Evolutionary conservation across 306 rosid genomes (phyloP), one percentile per base, ranked within the genome.

Genomic region (Dalbergia cultrata): DNA sequence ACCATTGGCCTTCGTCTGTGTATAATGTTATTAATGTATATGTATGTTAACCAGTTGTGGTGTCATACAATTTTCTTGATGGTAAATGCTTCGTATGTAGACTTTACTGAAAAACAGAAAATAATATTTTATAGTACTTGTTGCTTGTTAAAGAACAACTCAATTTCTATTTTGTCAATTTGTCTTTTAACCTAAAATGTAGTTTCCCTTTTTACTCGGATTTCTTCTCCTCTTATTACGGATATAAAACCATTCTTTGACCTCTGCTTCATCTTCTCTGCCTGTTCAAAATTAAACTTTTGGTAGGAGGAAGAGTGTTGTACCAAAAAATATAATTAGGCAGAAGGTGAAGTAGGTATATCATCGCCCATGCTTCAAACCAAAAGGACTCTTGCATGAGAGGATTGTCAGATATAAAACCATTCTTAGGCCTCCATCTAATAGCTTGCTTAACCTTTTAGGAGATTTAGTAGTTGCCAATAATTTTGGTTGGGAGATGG

Each of bases 31-130:
- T n/a, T n/a, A n/a, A n/a, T 9, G 11, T 43, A 9, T 43, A 43
- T 57, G 35, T 59, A 19, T 73, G 64, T 64, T 63, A 59, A 53
- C 59, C 39, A 70, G 61, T 49, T 65, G 75, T 8, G 41, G 70
- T 54, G 43, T 63, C 58, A 67, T 44, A 21, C 59, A n/a, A 17
- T 60, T 81, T 12, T 43, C 72, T 37, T 70, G 17, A 22, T 76
- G 9, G 74, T 22, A 70, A 34, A 69, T 53, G n/a, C 68, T 35
- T 60, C 13, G 43, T 74, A 33, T 13, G 50, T 50, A 37, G 50
- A 67, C 35, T 75, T 81, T 67, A 3, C 41, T 7, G 7, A 37
- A 37, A 26, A 37, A 37, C 5, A 8, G 41, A 37, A 37, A 37
- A 37, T 7, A 37, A 37, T 37, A 43, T 43, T 43, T 43, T 43